phyloP scores from a whole-genome alignment of 257 asterid species.

The Solanum paucissectum region DNA sequence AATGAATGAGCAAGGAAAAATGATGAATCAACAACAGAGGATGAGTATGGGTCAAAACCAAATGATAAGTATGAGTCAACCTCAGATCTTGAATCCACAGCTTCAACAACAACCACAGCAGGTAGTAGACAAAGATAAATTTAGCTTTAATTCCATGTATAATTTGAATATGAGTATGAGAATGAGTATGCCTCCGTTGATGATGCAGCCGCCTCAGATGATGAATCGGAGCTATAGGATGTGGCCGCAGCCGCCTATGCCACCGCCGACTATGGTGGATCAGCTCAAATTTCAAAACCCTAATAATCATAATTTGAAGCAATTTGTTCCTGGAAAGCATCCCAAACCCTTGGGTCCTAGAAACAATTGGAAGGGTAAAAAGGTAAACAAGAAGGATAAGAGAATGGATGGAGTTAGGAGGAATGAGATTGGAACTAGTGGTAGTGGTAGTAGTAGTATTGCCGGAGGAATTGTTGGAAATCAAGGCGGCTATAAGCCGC shows the following conservation, averaged over 20 bases:
- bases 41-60: conserved; percentile 28
- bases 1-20: conserved; percentile 49
- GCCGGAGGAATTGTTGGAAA: conserved; percentile 23
- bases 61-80: conserved; percentile 20
- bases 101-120: conserved; percentile 24
- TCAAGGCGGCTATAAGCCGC: conserved; percentile 34
- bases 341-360: conserved; percentile 44
- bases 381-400: conserved; percentile 31
- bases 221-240: conserved; percentile 51
- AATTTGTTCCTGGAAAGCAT: conserved; percentile 14
- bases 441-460: neutral
- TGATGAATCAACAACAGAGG: conserved; percentile 42
- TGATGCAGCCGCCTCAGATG: conserved; percentile 33
- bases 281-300: conserved; percentile 35
- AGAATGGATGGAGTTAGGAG: conserved; percentile 34
- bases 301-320: conserved; percentile 33
- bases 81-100: conserved; percentile 19
- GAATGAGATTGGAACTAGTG: conserved; percentile 29
- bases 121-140: conserved; percentile 27
- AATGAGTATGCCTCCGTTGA: neutral
- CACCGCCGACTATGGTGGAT: conserved; percentile 6
- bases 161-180: neutral
- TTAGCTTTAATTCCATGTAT: neutral
- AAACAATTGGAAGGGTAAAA: conserved; percentile 69
- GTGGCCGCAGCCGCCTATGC: conserved; percentile 43